Percentiles rank a stretch among this genome's conserved stretches.
These are phyloP conservation scores for Fusarium floridanum DNA, from an alignment of 2,329 filamentous ascomycete species.

Conservation along the genomic window DNA sequence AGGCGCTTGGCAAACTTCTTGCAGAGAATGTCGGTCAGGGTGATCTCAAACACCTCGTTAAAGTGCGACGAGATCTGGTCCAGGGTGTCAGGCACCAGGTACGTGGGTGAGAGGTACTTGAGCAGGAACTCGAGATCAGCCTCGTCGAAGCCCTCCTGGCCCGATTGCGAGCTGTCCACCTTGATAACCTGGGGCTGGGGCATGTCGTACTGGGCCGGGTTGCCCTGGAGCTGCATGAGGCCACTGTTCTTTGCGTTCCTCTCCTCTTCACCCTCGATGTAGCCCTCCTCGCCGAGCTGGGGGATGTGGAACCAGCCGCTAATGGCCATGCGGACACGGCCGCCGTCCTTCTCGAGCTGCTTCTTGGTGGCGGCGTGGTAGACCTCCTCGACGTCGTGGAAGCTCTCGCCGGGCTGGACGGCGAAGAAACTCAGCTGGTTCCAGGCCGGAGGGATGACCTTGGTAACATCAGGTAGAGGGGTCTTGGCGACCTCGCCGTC, in stretches of 20 bases:
- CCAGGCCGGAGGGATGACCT: slow-evolving; percentile 93
- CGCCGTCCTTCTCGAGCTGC: slow-evolving; percentile 76
- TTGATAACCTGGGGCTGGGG: slow-evolving; percentile 73
- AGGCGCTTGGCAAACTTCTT: slow-evolving; percentile 81
- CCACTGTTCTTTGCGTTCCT: slow-evolving; percentile 90
- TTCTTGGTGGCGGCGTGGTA: slow-evolving; percentile 76
- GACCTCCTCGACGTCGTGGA: slow-evolving; percentile 98
- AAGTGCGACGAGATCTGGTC: slow-evolving; percentile 86
- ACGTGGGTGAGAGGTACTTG: slow-evolving; percentile 89
- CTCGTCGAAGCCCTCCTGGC: slow-evolving; percentile 75
- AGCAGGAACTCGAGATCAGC: slow-evolving; percentile 90
- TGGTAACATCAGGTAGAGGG: slow-evolving; percentile 81
- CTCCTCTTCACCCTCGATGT: slow-evolving; percentile 88
- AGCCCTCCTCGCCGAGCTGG: slow-evolving; percentile 93
- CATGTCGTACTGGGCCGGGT: slow-evolving; percentile 89
- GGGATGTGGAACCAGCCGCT: slow-evolving; percentile 99
- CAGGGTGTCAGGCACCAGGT: slow-evolving; percentile 91
- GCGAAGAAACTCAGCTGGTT: slow-evolving; percentile 99
- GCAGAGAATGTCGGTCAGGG: slow-evolving; percentile 81
- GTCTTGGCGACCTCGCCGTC: slow-evolving; percentile 83
- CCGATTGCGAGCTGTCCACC: slow-evolving; percentile 56
- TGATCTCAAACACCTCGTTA: slow-evolving; percentile 84
- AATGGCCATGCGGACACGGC: slow-evolving; percentile 93
- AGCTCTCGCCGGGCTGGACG: slow-evolving; percentile 97
- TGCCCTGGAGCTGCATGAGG: slow-evolving; percentile 91